These are phyloP conservation scores for Saccharum spontaneum DNA, from an alignment of 176 grass and related monocot species.

Conservation along the genomic window DNA sequence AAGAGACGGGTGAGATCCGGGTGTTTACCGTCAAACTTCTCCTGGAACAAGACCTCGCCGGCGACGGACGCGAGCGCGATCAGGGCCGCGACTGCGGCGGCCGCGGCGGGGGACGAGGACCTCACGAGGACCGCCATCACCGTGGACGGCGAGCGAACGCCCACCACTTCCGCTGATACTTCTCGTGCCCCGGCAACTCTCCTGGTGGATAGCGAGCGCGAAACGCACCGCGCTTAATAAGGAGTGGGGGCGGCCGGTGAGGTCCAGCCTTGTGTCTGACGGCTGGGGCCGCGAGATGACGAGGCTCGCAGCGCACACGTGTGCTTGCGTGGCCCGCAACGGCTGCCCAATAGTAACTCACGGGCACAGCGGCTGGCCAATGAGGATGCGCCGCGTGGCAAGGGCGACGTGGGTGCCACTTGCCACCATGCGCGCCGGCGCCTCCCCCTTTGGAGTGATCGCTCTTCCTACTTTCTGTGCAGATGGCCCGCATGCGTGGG, in stretches of 20 bases:
- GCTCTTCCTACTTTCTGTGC: not conserved
- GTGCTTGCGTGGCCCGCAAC: not conserved
- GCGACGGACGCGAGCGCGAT: constrained; percentile 44
- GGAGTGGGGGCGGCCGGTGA: not conserved
- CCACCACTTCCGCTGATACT: not conserved
- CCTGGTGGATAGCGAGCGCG: constrained; percentile 15
- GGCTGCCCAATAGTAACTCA: not conserved
- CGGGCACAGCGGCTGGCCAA: not conserved
- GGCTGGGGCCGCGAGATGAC: not conserved
- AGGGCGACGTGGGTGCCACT: constrained; percentile 7
- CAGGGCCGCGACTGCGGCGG: constrained; percentile 10
- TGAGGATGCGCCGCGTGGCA: not conserved
- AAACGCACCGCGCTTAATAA: constrained; percentile 27
- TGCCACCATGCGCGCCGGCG: not conserved
- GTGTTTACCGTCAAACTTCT: constrained; percentile 64
- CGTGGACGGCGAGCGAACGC: not conserved
- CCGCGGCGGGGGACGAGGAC: constrained; percentile 3
- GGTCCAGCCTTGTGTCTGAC: not conserved
- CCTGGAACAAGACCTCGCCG: constrained; percentile 76
- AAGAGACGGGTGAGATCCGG: not conserved
- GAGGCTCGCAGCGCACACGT: not conserved
- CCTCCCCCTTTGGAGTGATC: not conserved
- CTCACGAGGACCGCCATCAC: constrained; percentile 46
- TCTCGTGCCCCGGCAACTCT: not conserved
- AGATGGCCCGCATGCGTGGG: not conserved